Conservation (phyloP, 352 stramenopile genomes). For the Phytophthora melonis region DNA sequence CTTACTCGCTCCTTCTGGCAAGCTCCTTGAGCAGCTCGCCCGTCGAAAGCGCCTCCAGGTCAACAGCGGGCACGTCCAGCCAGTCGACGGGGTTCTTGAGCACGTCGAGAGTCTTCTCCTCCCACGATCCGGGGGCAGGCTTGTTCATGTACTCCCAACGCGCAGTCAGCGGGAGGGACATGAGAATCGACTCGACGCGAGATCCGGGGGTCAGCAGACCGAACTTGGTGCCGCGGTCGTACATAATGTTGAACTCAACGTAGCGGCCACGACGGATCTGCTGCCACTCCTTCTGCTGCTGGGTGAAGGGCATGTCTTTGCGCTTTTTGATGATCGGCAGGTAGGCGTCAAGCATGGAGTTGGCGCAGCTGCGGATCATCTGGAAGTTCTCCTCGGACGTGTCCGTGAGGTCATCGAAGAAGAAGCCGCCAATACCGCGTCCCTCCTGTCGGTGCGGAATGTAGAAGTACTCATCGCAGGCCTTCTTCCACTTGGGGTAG, state of each 20-base stretch:
- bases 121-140: conserved; percentile 88
- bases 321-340: conserved; percentile 95
- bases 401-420: conserved; percentile 98
- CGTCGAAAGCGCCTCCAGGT: conserved; percentile 77
- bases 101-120: conserved; percentile 94
- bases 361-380: conserved; percentile 80
- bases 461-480: conserved; percentile 98
- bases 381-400: conserved; percentile 90
- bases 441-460: conserved; percentile 97
- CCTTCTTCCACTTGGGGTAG: conserved; percentile 97
- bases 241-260: conserved; percentile 99
- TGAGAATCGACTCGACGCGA: conserved; percentile 98
- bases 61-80: conserved; percentile 86
- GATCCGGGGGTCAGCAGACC: conserved; percentile 96
- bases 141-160: conserved; percentile 97
- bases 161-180: conserved; percentile 97
- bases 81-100: conserved; percentile 96
- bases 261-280: conserved; percentile 97
- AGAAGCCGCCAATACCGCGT: conserved; percentile 97
- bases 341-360: conserved; percentile 94
- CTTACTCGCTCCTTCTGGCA: conserved; percentile 68
- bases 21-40: conserved; percentile 82
- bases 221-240: conserved; percentile 99
- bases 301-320: conserved; percentile 96
- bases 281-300: conserved; percentile 98